Conservation (phyloP, 331 rosid species). For the Phaseolus coccineus region DNA sequence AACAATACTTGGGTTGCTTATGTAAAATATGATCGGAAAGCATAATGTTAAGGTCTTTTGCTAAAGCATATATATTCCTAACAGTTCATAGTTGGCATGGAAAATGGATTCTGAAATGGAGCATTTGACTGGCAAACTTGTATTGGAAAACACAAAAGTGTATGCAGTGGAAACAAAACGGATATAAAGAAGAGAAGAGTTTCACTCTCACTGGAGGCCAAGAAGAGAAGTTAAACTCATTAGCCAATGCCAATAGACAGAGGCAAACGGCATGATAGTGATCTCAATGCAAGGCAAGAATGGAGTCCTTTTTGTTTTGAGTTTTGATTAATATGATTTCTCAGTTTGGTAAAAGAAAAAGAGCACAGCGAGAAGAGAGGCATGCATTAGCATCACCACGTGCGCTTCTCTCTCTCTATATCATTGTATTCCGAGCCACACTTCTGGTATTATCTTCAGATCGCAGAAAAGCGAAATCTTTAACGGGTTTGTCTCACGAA, state of each 20-base stretch:
- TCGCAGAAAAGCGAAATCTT: constrained; percentile 11
- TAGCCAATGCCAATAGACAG: constrained; percentile 33
- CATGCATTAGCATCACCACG: constrained; percentile 69
- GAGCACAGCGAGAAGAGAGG: constrained; percentile 37
- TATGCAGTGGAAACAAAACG: constrained; percentile 24
- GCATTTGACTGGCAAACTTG: background rate
- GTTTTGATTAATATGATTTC: constrained; percentile 44
- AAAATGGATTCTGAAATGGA: constrained; percentile 36
- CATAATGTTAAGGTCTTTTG: background rate
- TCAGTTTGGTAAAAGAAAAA: constrained; percentile 24
- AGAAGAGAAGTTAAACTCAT: constrained; percentile 27
- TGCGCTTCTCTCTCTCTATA: constrained; percentile 53
- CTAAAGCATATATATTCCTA: constrained; percentile 10
- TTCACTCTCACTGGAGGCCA: background rate
- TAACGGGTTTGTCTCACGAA: background rate
- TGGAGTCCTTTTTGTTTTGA: constrained; percentile 23
- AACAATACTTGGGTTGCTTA: constrained; percentile 15
- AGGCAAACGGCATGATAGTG: constrained; percentile 28
- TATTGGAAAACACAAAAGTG: background rate
- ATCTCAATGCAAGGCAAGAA: constrained; percentile 39
- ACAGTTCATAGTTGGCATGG: constrained; percentile 1
- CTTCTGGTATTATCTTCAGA: constrained; percentile 15
- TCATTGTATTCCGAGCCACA: constrained; percentile 45
- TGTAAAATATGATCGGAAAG: constrained; percentile 25
- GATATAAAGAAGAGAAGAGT: constrained; percentile 28